phyloP scores from a whole-genome alignment of 768 basidiomycete genomes.

The Albatrellus ellisii region DNA sequence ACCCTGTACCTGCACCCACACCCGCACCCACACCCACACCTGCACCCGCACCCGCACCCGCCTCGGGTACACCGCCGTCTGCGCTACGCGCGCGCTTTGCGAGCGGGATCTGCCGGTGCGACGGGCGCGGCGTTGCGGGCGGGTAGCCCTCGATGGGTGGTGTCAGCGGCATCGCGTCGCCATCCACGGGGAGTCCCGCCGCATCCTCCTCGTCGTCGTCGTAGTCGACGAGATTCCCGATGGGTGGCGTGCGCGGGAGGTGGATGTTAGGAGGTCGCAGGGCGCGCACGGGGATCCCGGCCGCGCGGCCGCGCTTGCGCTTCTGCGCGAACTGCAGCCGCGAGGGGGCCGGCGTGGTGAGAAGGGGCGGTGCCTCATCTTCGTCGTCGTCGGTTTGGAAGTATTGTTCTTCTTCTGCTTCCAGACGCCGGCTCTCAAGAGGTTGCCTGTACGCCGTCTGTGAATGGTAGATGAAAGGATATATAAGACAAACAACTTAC shows the following conservation, averaged over 20 bases:
- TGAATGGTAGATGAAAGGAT: background rate
- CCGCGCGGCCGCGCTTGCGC: constrained; percentile 21
- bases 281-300: constrained; percentile 26
- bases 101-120: background rate
- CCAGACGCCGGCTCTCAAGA: constrained; percentile 32
- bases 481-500: constrained; percentile 22
- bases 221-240: constrained; percentile 64
- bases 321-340: constrained; percentile 15
- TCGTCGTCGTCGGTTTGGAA: constrained; percentile 88
- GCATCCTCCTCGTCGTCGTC: constrained; percentile 61
- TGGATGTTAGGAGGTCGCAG: constrained; percentile 13
- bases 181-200: constrained; percentile 31
- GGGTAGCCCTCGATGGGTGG: constrained; percentile 12
- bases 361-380: constrained; percentile 22
- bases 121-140: background rate
- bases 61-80: background rate
- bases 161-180: constrained; percentile 17
- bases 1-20: constrained; percentile 10
- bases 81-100: constrained; percentile 1
- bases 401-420: constrained; percentile 83
- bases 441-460: constrained; percentile 2
- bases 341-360: constrained; percentile 17
- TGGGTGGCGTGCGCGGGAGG: constrained; percentile 35
- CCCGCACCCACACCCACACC: constrained; percentile 8
- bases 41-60: constrained; percentile 3